These are phyloP conservation scores for Monilinia polystroma DNA, from an alignment of 2,329 filamentous ascomycete genomes.

Conservation along the genomic window DNA sequence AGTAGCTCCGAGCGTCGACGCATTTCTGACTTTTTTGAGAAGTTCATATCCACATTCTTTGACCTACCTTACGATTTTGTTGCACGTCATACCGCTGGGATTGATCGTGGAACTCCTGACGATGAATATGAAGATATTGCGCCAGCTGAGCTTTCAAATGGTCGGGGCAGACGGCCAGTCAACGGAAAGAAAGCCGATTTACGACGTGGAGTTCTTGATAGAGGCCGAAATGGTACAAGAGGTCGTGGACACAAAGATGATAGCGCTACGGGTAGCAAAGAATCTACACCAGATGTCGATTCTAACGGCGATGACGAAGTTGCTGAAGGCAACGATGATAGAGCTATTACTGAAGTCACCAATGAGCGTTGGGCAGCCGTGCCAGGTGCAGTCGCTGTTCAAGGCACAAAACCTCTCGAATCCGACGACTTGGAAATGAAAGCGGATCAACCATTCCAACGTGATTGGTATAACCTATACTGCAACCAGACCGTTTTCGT, in stretches of 20 bases:
- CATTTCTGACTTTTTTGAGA: conserved; percentile 72
- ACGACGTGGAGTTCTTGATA: conserved; percentile 82
- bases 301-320: conserved; percentile 77
- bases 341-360: conserved; percentile 59
- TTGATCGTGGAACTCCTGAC: conserved; percentile 68
- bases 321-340: conserved; percentile 59
- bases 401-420: conserved; percentile 52
- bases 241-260: conserved; percentile 74
- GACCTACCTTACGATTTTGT: conserved; percentile 70
- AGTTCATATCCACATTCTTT: conserved; percentile 75
- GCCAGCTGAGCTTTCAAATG: conserved; percentile 68
- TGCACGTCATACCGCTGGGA: conserved; percentile 63
- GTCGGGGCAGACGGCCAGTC: conserved; percentile 59
- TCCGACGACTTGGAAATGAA: conserved; percentile 63
- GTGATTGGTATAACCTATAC: conserved; percentile 84
- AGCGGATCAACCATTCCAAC: conserved; percentile 77
- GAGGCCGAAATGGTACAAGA: conserved; percentile 67
- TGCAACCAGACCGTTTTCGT: conserved; percentile 89
- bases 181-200: conserved; percentile 77
- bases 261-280: conserved; percentile 79
- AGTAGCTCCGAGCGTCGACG: conserved; percentile 71
- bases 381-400: conserved; percentile 55
- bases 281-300: conserved; percentile 81
- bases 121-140: conserved; percentile 67
- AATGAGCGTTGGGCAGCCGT: conserved; percentile 65